Base-by-base conservation (phyloP, 495 filamentous ascomycete species). In the Neurospora sp. region DNA sequence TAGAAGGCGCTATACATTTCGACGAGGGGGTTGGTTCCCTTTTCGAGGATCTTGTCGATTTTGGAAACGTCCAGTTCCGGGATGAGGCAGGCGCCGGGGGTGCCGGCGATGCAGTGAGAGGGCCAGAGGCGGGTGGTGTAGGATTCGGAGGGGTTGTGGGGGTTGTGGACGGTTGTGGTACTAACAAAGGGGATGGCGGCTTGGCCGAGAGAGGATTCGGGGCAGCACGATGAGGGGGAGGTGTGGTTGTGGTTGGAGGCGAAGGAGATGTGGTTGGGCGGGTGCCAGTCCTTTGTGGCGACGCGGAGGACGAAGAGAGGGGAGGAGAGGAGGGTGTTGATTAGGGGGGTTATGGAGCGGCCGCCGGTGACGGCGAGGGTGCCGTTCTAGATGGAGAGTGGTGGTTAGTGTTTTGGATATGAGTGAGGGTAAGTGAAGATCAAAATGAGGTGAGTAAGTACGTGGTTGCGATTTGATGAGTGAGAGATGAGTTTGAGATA, bases 1-100 rank as follows among this genome's bases (percentile, higher is more conserved):
- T 89, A 90, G 79, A 99, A 98, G 4, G 89, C 93, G 69, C 89
- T 92, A 81, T 97, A 98, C 93, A 97, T 97, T 82, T 99, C 96
- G 10, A 96, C 86, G 61, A 86, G 84, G 41, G 85, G 75, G 73
- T 93, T 86, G 75, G 84, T 85, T 41, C 96, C 96, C 82, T 99
- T 99, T 73, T 92, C 85, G 53, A 97, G 84, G 53, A 92, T 82
- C 38, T 82, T 73, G 78, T 96, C 87, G 70, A 96, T 74, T 46
- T 84, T 86, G 20, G 77, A 76, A 18, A 77, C 70, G 74, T 93
- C 85, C 22, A 98, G 85, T 81, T 96, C 94, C 0, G 90, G 87
- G 20, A 96, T 85, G 40, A 98, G 84, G 68, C 88, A 87, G 3
- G 92, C 91, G 35, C 96, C 96, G 6, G 83, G 80, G 0, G 90